A percentile compares a stretch with the other conserved stretches of the same genome.
Conservation (phyloP, 306 rosid genomes). For the Vicia villosa region DNA sequence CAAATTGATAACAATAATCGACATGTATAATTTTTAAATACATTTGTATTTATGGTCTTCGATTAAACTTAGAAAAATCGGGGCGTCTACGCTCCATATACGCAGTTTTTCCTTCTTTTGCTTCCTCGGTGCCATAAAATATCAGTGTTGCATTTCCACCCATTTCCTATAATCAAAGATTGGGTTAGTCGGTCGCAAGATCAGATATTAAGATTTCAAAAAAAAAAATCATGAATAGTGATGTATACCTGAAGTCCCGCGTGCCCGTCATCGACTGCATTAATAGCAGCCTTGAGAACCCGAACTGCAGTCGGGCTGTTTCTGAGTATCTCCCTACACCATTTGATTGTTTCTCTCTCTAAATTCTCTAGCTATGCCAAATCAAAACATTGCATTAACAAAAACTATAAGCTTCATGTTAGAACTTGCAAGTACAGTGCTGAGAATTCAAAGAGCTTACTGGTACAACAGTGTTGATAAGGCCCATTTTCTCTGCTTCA, state of each 20-base stretch:
- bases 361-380: conserved; percentile 60
- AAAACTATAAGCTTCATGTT: conserved; percentile 9
- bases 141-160: conserved; percentile 81
- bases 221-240: background rate
- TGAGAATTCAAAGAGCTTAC: conserved; percentile 50
- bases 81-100: conserved; percentile 69
- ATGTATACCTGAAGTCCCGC: conserved; percentile 88
- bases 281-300: conserved; percentile 81
- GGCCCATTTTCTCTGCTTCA: conserved; percentile 98
- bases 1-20: conserved; percentile 19
- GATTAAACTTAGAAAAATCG: conserved; percentile 69
- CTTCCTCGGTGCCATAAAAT: conserved; percentile 81
- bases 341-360: conserved; percentile 84
- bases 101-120: conserved; percentile 72
- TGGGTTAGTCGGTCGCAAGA: no score
- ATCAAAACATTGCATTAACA: conserved; percentile 22
- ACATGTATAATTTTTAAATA: background rate
- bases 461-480: conserved; percentile 78
- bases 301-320: conserved; percentile 92
- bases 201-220: no score
- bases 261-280: conserved; percentile 92
- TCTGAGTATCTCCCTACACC: conserved; percentile 85
- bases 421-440: background rate
- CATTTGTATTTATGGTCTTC: conserved; percentile 55
- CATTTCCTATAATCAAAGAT: conserved; percentile 50